Evolutionary conservation across 2,329 filamentous ascomycete genomes (phyloP), one percentile per base, ranked within the genome.

Genomic region (Botrytis porri): DNA sequence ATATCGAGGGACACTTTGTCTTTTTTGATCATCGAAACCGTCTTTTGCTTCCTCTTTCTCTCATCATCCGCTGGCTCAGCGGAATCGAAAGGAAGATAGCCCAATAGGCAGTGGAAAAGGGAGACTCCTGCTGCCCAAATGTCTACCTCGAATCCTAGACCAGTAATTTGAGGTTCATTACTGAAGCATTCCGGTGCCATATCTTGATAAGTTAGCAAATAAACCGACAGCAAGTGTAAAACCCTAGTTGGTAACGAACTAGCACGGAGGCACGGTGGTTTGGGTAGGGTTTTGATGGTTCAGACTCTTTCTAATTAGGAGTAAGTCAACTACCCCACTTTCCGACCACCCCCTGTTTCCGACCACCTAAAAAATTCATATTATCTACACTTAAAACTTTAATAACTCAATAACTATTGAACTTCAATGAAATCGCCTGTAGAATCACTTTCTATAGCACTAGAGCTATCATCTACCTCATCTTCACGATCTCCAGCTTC

Each of bases 1-100:
- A 48, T 25, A 29, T 8, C 61, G 7, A 18, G 22, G 4, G 0
- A 10, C 22, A 2, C 6, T 1, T n/a, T n/a, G 14, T 1, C 9
- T 8, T 41, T 29, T 43, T 1, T 29, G 14, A 63, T 63, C 37
- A n/a, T 43, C 25, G 1, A 16, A 7, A 2, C 10, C 37, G 22
- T 41, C 12, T 35, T 41, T 35, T 25, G 5, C 10, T 14, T 16
- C 20, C 4, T 20, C 8, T 25, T 2, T 7, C 37, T 9, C 20
- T 35, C 29, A 9, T 51, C 12, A 16, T 37, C 29, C 12, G 2
- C 25, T 54, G 25, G 25, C 25, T 51, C 43, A 32, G 25, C 20
- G 25, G 6, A 22, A 25, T 25, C 9, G 35, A 65, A 65, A n/a
- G 63, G 63, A 14, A 8, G 3, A 32, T 65, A 51, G 12, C 32